phyloP scores from a whole-genome alignment of 208 protist genomes.

The Trypanosoma theileri region DNA sequence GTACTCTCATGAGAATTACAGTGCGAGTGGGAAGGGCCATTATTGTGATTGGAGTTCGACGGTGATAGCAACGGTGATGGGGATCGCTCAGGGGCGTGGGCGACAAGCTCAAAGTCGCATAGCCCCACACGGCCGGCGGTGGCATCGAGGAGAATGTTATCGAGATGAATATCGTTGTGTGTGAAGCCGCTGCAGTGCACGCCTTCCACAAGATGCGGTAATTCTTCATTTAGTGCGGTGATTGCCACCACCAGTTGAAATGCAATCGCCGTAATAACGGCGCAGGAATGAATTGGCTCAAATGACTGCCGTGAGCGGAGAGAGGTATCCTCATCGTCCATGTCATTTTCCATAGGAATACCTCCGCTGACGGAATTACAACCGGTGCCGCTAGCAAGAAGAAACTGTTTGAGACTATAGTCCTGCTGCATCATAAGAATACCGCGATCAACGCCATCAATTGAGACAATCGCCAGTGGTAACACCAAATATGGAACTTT shows the following conservation, averaged over 20 bases:
- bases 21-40: no score
- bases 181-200: constrained; percentile 49
- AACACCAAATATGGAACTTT: constrained; percentile 52
- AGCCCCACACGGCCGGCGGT: constrained; percentile 49
- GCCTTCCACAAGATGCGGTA: constrained; percentile 43
- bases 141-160: constrained; percentile 65
- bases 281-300: constrained; percentile 36
- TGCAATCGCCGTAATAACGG: constrained; percentile 50
- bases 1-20: no score
- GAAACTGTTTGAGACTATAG: constrained; percentile 65
- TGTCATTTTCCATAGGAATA: background rate
- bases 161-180: constrained; percentile 86
- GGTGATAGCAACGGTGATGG: background rate
- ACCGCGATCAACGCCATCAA: constrained; percentile 39
- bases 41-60: no score
- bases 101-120: constrained; percentile 88
- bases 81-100: constrained; percentile 28
- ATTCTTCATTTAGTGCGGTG: constrained; percentile 45
- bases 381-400: constrained; percentile 19
- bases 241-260: constrained; percentile 73
- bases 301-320: constrained; percentile 31
- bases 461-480: constrained; percentile 54
- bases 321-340: constrained; percentile 10
- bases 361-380: background rate
- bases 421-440: constrained; percentile 75